Evolutionary conservation across 495 filamentous ascomycete species (phyloP), one percentile per base, ranked within the genome.

Genomic region (Aspergillus wentii): DNA sequence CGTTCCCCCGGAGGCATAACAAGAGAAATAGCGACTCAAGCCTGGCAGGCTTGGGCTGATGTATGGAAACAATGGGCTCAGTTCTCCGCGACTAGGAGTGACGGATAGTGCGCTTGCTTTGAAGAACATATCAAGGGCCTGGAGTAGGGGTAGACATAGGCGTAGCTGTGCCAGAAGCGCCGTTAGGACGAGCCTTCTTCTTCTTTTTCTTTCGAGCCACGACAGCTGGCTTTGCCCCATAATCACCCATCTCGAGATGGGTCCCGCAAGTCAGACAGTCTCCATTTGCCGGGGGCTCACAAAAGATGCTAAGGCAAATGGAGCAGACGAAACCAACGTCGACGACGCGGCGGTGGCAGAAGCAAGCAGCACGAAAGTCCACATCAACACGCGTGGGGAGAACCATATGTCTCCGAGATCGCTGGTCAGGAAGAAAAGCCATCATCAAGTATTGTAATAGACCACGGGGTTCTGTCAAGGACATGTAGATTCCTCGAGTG

Each of bases 361-460:
- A 98, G 62, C 92, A 98, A 10, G 92, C 92, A 5, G 92, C 91
- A 8, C 94, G 75, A 57, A 98, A 98, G 69, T 98, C 94, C 25
- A 98, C 92, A 30, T 83, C 76, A 20, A 85, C 83, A n/a, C 85
- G 79, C 9, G 81, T 85, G 0, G 92, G 92, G 11, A 83, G 64
- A 7, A 94, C 71, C 22, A 97, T 56, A 36, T 78, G 68, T 23
- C 62, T 57, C 3, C 87, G 72, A 21, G 77, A 79, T 4, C 75
- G 72, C 44, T 82, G 79, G 54, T 92, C 86, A 2, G 86, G 76
- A 17, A 95, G 68, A 48, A 94, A 94, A n/a, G 80, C 89, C 74
- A 94, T 88, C 87, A 97, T 94, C 13, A 98, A 70, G 48, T 95
- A 95, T 41, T 94, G 86, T 16, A 98, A 65, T 6, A 98, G 57